Evolutionary conservation across 495 filamentous ascomycete species (phyloP), one percentile per base, ranked within the genome.

Genomic region (Friedmanniomyces simplex): DNA sequence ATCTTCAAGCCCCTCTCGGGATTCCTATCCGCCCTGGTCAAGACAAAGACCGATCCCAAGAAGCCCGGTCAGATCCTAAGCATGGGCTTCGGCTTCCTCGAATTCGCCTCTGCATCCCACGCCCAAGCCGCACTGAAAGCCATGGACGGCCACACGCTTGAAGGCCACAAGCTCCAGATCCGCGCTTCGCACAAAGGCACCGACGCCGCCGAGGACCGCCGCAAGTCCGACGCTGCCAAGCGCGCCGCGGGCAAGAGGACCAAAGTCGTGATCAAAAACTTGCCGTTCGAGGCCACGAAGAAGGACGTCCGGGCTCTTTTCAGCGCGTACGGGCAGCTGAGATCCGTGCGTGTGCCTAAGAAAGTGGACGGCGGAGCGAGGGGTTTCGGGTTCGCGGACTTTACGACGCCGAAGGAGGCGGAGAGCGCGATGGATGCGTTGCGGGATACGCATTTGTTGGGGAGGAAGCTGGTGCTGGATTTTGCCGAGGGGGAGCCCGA

Each of bases 261-360:
- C 32, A 96, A 97, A 76, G 83, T 99, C 64, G 86, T 97, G 70
- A 88, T 98, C 76, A 97, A 97, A 77, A 99, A 99, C 75, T 72
- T 99, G 67, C 93, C 93, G 10, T 99, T 99, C 74, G 87, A 97
- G 72, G 85, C 86, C 11, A 86, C 82, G 42, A 96, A 95, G 77
- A 90, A 93, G 68, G 94, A 99, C 63, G 76, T 99, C 30, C 80
- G 86, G 41, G 75, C 83, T 16, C 76, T 99, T 11, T 88, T 99
- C 69, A 82, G 86, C 46, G 77, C 86, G 18, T 99, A 96, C 68
- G 93, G 94, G 20, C 86, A 94, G 64, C 79, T 99, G 53, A 86
- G 90, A 45, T 89, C 90, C 49, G 86, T 97, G 30, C 86, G 94
- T 39, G 79, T 99, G 52, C 94, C 93, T 2, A 89, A 96, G 73